These are phyloP conservation scores for Fraxinus dipetala DNA, from an alignment of 305 asterid species.

Conservation along the genomic window DNA sequence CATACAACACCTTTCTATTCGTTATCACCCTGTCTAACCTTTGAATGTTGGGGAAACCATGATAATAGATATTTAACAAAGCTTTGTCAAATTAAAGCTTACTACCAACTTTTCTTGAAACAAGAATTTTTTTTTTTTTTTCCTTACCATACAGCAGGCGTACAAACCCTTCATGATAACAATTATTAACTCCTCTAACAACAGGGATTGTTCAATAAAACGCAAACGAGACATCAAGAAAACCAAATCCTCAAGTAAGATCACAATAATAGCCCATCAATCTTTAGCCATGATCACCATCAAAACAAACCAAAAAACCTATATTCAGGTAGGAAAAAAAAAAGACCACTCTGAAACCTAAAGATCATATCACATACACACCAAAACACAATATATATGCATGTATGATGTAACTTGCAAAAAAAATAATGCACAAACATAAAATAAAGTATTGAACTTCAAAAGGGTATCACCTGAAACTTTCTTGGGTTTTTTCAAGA, in stretches of 20 bases:
- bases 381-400: background rate
- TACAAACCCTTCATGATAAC: background rate
- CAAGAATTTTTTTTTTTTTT: background rate
- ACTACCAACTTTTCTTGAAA: background rate
- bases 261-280: background rate
- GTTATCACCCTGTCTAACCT: background rate
- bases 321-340: background rate
- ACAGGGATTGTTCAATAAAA: background rate
- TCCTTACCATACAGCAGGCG: background rate
- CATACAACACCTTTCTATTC: background rate
- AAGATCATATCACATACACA: background rate
- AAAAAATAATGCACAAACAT: background rate
- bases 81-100: background rate
- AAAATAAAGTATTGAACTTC: background rate
- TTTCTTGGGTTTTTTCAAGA: background rate
- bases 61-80: background rate
- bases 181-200: background rate
- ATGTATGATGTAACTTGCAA: background rate
- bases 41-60: background rate
- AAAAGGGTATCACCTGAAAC: background rate
- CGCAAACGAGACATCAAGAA: background rate
- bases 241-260: background rate
- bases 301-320: background rate
- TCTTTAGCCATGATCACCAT: conserved; percentile 2
- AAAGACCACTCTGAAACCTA: background rate